These are phyloP conservation scores for Leishmania martiniquensis DNA, from an alignment of 208 protist species.

Conservation along the genomic window DNA sequence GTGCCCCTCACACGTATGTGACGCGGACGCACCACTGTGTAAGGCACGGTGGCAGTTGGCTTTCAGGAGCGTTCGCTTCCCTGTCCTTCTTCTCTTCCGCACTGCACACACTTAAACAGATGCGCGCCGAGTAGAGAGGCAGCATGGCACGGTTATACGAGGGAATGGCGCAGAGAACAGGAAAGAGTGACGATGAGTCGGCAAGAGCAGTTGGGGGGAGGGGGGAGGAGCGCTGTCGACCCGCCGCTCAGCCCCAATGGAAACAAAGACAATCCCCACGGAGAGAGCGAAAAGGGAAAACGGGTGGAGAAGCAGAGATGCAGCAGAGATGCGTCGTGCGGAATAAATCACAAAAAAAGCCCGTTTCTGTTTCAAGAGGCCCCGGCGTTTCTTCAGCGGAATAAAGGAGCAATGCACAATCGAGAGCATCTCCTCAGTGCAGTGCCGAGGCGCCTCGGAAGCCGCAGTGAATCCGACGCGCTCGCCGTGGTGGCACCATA, in stretches of 20 bases:
- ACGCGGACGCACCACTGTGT: neutral
- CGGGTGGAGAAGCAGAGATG: neutral
- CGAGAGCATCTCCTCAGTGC: neutral
- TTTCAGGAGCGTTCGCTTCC: too few species aligned
- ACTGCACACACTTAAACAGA: too few species aligned
- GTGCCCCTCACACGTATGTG: neutral
- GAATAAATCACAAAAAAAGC: too few species aligned
- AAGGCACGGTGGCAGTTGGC: neutral
- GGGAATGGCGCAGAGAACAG: neutral
- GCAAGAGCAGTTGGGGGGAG: too few species aligned
- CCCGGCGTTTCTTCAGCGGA: too few species aligned
- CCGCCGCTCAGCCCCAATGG: too few species aligned
- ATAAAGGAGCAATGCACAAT: neutral
- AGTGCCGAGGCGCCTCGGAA: neutral
- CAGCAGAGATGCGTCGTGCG: neutral
- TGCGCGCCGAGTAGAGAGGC: neutral
- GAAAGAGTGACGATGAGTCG: neutral
- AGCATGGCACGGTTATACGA: neutral
- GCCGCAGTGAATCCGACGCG: neutral
- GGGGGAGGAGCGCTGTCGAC: too few species aligned
- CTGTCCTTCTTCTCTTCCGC: too few species aligned
- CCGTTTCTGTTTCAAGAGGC: neutral
- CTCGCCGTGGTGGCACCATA: slow-evolving; percentile 19
- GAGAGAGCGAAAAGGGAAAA: too few species aligned
- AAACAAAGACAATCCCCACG: neutral